Conservation (phyloP, 495 filamentous ascomycete species). For the Neurospora tetrasperma region DNA sequence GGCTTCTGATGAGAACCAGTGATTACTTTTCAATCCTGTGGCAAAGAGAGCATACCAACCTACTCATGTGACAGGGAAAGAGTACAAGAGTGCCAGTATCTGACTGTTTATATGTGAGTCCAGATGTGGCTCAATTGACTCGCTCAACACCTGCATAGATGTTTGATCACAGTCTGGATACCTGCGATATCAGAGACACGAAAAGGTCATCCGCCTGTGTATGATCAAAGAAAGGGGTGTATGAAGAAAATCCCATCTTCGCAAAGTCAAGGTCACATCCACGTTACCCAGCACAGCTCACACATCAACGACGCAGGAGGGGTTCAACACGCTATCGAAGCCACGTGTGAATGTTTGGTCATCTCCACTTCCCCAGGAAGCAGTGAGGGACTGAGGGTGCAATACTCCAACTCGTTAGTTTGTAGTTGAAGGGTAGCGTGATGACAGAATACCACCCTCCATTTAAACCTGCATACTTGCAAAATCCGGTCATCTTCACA, state of each 20-base stretch:
- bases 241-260: not conserved
- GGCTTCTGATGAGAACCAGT: conserved; percentile 1
- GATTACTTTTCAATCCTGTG: not conserved
- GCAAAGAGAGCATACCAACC: not conserved
- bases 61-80: not conserved
- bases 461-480: not conserved
- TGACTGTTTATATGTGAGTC: not conserved
- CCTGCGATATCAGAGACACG: not conserved
- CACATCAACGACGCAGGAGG: not conserved
- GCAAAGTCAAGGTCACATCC: not conserved
- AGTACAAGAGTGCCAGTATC: not conserved
- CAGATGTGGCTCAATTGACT: not conserved
- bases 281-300: not conserved
- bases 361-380: not conserved
- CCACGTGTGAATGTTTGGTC: not conserved
- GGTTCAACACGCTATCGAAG: not conserved
- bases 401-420: not conserved
- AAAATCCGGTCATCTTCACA: not conserved
- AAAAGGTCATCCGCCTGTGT: not conserved
- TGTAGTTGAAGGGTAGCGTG: not conserved
- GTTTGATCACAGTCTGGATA: not conserved
- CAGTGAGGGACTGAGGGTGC: not conserved
- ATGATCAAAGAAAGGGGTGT: not conserved
- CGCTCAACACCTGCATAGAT: not conserved
- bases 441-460: not conserved